Evolutionary conservation across 805 yeast species (phyloP).

Genomic region (Metschnikowia chrysomelidarum): DNA sequence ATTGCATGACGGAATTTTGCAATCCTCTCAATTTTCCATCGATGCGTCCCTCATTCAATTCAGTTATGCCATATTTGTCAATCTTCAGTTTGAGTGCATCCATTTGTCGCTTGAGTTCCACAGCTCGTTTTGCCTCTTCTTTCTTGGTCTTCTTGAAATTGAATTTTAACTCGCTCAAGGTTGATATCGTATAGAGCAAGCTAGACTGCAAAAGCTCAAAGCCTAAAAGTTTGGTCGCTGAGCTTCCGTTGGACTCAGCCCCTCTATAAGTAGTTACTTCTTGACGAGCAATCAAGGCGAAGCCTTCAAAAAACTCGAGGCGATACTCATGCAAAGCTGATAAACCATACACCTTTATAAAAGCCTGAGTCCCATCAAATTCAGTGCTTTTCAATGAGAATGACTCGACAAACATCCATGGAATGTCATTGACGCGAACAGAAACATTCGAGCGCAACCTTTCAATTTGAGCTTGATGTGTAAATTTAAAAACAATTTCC

Average conservation of each 20-base stretch:
- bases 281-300: conserved; percentile 20
- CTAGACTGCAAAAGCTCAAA: conserved; percentile 33
- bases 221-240: conserved; percentile 22
- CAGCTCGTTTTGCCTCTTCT: conserved; percentile 36
- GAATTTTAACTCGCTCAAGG: conserved; percentile 22
- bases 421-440: conserved; percentile 31
- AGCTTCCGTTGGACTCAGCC: too few relatives aligned
- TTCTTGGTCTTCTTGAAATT: conserved; percentile 33
- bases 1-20: conserved; percentile 38
- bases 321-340: conserved; percentile 38
- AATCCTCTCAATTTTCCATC: conserved; percentile 40
- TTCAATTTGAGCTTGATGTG: conserved; percentile 16
- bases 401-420: conserved; percentile 32
- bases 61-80: conserved; percentile 27
- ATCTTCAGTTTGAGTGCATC: conserved; percentile 32
- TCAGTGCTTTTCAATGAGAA: conserved; percentile 9
- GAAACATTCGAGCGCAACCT: conserved; percentile 11
- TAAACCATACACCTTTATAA: conserved; percentile 33
- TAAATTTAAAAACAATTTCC: conserved; percentile 25
- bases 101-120: conserved; percentile 33
- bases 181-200: conserved; percentile 30
- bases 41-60: conserved; percentile 28
- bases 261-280: conserved; percentile 40
- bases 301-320: conserved; percentile 26
- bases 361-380: conserved; percentile 14